Percentiles rank a stretch among this genome's conserved stretches.
Conservation (phyloP, 805 yeast species). For the Pichia paraexigua region DNA sequence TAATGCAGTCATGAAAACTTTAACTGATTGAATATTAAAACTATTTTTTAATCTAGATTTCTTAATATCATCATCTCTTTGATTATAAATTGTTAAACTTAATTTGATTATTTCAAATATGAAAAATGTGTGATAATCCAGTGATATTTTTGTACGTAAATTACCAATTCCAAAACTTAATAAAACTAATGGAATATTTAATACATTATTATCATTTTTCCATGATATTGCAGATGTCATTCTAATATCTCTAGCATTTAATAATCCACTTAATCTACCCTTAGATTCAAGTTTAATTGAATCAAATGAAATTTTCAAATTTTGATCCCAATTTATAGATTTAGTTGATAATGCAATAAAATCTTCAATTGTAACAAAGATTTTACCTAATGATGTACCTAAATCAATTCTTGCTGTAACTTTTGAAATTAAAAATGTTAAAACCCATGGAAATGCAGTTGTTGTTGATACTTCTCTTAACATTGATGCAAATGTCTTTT, state of each 20-base stretch:
- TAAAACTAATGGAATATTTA: constrained; percentile 60
- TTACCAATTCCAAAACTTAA: constrained; percentile 48
- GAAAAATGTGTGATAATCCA: constrained; percentile 82
- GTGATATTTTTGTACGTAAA: constrained; percentile 53
- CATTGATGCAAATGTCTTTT: constrained; percentile 35
- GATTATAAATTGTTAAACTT: constrained; percentile 57
- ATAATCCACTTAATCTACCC: constrained; percentile 75
- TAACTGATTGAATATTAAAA: constrained; percentile 42
- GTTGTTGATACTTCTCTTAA: constrained; percentile 54
- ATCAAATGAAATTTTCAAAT: constrained; percentile 53
- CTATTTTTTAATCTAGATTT: constrained; percentile 53
- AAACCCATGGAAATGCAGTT: constrained; percentile 66
- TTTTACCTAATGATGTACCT: constrained; percentile 75
- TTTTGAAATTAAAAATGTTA: constrained; percentile 48
- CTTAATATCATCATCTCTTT: constrained; percentile 34
- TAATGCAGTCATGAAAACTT: constrained; percentile 68
- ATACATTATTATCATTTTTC: constrained; percentile 38
- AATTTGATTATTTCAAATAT: constrained; percentile 45
- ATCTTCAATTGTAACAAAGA: constrained; percentile 45
- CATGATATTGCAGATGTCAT: constrained; percentile 65
- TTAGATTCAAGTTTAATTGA: constrained; percentile 43
- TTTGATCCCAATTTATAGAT: constrained; percentile 62
- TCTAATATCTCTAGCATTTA: constrained; percentile 42
- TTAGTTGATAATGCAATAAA: constrained; percentile 68
- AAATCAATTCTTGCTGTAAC: constrained; percentile 57